Conservation (phyloP, 2,329 filamentous ascomycete species). For the Sporothrix inflata region DNA sequence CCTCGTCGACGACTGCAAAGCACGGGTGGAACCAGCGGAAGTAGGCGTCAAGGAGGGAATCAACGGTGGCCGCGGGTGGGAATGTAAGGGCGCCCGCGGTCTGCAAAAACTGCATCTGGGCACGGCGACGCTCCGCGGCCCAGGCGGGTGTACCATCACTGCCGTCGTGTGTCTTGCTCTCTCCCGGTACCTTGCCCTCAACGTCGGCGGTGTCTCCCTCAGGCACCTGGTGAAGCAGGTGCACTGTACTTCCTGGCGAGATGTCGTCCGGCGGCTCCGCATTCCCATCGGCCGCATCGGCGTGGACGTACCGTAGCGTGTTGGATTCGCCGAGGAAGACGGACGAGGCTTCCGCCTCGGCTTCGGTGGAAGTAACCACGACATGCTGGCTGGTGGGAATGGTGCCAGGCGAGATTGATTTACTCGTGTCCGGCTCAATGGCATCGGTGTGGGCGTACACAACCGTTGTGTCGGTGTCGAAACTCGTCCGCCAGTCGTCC, state of each 20-base stretch:
- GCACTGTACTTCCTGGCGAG: neutral
- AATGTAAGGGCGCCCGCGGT: neutral
- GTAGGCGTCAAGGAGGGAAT: conserved; percentile 24
- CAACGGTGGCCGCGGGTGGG: neutral
- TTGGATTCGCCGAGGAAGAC: neutral
- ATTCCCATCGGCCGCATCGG: neutral
- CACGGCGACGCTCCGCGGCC: neutral
- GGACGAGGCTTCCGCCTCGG: neutral
- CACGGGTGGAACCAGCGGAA: conserved; percentile 27
- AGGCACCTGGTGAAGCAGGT: conserved; percentile 4
- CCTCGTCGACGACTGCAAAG: conserved; percentile 28
- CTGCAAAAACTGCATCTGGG: neutral
- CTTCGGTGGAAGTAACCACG: neutral
- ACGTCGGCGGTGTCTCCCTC: neutral
- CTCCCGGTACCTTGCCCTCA: neutral
- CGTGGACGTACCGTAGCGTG: neutral
- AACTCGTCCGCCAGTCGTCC: neutral
- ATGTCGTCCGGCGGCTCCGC: neutral
- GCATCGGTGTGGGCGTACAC: neutral
- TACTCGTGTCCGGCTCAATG: neutral
- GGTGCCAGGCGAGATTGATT: neutral
- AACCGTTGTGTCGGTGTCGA: neutral
- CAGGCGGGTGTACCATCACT: neutral
- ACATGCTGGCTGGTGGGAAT: neutral
- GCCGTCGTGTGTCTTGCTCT: neutral